Conservation (phyloP, 306 rosid genomes). For the Lablab purpureus region DNA sequence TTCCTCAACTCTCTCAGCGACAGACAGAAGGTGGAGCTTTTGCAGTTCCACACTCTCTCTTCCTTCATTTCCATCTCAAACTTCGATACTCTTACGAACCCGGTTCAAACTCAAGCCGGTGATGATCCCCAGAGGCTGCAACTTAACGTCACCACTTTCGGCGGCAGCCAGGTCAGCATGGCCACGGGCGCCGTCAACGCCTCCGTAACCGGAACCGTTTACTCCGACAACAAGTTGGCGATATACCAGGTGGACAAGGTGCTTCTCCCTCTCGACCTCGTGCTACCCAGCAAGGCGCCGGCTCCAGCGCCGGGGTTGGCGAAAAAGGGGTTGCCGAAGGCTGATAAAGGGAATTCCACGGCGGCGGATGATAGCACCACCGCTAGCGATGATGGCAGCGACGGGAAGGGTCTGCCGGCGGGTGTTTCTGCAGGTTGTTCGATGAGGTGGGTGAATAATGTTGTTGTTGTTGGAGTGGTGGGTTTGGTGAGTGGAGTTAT, state of each 20-base stretch:
- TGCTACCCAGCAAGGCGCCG: slow-evolving; percentile 60
- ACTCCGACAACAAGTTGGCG: slow-evolving; percentile 61
- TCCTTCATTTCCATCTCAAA: slow-evolving; percentile 54
- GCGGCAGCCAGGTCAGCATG: slow-evolving; percentile 64
- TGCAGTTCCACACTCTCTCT: slow-evolving; percentile 70
- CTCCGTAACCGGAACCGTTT: slow-evolving; percentile 63
- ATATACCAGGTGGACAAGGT: slow-evolving; percentile 70
- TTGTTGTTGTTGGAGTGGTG: slow-evolving; percentile 45
- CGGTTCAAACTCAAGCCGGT: slow-evolving; percentile 75
- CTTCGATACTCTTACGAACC: slow-evolving; percentile 78
- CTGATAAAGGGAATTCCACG: slow-evolving; percentile 39
- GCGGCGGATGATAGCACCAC: slow-evolving; percentile 25
- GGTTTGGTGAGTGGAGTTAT: slow-evolving; percentile 42
- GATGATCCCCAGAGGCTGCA: slow-evolving; percentile 62
- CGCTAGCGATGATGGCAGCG: slow-evolving; percentile 29
- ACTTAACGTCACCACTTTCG: slow-evolving; percentile 62
- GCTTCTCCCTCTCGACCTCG: slow-evolving; percentile 70
- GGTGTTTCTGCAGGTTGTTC: slow-evolving; percentile 26
- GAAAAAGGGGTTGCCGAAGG: slow-evolving; percentile 43
- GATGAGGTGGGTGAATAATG: slow-evolving; percentile 18
- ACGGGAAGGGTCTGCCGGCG: slow-evolving; percentile 39
- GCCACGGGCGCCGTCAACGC: slow-evolving; percentile 78
- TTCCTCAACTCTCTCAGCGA: slow-evolving; percentile 64
- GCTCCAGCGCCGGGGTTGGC: slow-evolving; percentile 54
- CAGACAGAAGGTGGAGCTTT: slow-evolving; percentile 64